These are phyloP conservation scores for Pisolithus thermaeus DNA, from an alignment of 1,284 basidiomycete species.

Conservation along the genomic window DNA sequence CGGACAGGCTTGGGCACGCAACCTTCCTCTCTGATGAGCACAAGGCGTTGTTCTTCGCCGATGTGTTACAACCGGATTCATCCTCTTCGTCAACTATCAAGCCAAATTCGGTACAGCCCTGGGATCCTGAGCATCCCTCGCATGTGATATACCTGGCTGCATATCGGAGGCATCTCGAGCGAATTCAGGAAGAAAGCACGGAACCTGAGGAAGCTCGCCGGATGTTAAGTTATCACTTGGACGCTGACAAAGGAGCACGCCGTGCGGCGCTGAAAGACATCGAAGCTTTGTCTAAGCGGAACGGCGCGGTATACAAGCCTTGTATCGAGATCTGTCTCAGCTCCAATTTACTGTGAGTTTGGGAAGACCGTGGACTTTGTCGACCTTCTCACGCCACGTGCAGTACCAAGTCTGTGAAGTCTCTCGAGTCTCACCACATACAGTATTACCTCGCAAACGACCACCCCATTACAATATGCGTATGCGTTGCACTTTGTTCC, in stretches of 20 bases:
- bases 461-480: constrained; percentile 72
- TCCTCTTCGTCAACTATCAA: neutral
- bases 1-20: constrained; percentile 74
- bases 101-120: constrained; percentile 2
- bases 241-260: constrained; percentile 15
- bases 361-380: neutral
- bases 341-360: constrained; percentile 68
- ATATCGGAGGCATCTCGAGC: constrained; percentile 21
- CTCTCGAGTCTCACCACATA: constrained; percentile 68
- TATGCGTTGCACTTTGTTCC: constrained; percentile 34
- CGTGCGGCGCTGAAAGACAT: constrained; percentile 25
- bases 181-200: constrained; percentile 16
- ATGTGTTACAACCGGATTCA: constrained; percentile 15
- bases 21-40: constrained; percentile 69
- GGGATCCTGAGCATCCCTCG: constrained; percentile 17
- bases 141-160: constrained; percentile 20
- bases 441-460: constrained; percentile 54
- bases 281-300: constrained; percentile 11
- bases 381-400: neutral
- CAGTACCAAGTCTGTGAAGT: constrained; percentile 65
- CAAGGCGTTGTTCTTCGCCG: constrained; percentile 46
- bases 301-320: constrained; percentile 36
- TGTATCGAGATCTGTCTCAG: constrained; percentile 78
- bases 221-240: constrained; percentile 5
- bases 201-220: constrained; percentile 7